Evolutionary conservation across 2,329 filamentous ascomycete genomes (phyloP).

Genomic region (Exserohilum turcica): DNA sequence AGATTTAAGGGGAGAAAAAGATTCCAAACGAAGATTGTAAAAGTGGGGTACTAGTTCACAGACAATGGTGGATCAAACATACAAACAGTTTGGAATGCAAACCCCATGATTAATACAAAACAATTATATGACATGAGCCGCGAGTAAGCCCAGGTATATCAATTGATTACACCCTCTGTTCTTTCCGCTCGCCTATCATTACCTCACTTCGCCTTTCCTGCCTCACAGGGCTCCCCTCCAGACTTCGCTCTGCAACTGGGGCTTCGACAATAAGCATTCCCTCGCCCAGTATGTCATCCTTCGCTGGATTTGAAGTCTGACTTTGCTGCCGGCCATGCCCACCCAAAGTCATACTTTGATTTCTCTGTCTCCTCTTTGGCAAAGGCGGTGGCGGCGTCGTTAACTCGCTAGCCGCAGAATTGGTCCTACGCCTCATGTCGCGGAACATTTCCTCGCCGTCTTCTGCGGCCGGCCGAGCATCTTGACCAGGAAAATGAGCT

Average conservation of each 20-base stretch:
- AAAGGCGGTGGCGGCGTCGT: constrained; percentile 50
- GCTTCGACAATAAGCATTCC: constrained; percentile 41
- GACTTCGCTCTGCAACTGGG: constrained; percentile 18
- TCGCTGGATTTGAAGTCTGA: constrained; percentile 4
- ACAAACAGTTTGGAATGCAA: too few species aligned
- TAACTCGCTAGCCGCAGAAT: constrained; percentile 9
- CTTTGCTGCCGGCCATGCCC: constrained; percentile 9
- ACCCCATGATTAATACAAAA: neutral
- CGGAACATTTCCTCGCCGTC: constrained; percentile 18
- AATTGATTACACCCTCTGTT: neutral
- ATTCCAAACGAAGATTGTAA: too few species aligned
- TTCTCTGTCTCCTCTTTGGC: constrained; percentile 54
- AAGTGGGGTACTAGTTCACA: too few species aligned
- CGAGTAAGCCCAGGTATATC: neutral
- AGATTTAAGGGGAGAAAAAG: too few species aligned
- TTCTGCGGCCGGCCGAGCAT: constrained; percentile 1
- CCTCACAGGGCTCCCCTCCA: constrained; percentile 1
- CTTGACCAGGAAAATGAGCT: constrained; percentile 9
- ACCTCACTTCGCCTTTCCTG: neutral
- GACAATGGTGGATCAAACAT: too few species aligned
- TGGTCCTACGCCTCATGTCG: constrained; percentile 15
- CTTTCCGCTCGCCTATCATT: neutral
- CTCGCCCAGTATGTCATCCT: constrained; percentile 14
- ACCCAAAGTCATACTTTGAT: constrained; percentile 24
- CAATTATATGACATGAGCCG: too few species aligned